phyloP scores from a whole-genome alignment of 108 stramenopile genomes.

The Fragilaria crotonensis region DNA sequence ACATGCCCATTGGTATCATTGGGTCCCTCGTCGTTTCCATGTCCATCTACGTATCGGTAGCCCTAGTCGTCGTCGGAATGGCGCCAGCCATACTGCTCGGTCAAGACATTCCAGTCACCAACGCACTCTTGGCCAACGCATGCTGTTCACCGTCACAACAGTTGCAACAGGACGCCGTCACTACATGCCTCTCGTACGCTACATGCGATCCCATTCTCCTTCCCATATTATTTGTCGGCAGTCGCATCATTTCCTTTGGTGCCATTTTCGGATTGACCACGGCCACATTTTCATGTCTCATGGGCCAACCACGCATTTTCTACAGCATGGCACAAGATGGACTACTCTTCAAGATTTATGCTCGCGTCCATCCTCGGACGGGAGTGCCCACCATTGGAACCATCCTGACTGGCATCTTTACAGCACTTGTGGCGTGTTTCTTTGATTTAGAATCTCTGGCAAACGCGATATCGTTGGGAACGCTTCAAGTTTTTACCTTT shows the following conservation, averaged over 20 bases:
- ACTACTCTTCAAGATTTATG: slow-evolving; percentile 46
- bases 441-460: slow-evolving; percentile 48
- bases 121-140: slow-evolving; percentile 43
- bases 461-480: slow-evolving; percentile 44
- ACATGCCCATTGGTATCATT: slow-evolving; percentile 61
- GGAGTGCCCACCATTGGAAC: slow-evolving; percentile 45
- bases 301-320: slow-evolving; percentile 60
- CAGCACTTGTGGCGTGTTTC: slow-evolving; percentile 38
- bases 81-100: slow-evolving; percentile 33
- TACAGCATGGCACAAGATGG: slow-evolving; percentile 58
- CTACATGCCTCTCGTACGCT: slow-evolving; percentile 26
- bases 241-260: slow-evolving; percentile 36
- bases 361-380: slow-evolving; percentile 24
- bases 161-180: slow-evolving; percentile 2
- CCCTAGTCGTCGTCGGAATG: slow-evolving; percentile 41
- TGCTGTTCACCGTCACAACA: slow-evolving; percentile 35
- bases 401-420: slow-evolving; percentile 39
- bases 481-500: slow-evolving; percentile 50
- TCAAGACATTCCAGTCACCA: slow-evolving; percentile 36
- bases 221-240: slow-evolving; percentile 22
- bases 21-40: slow-evolving; percentile 32
- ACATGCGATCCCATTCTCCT: slow-evolving; percentile 22
- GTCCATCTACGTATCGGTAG: slow-evolving; percentile 31
- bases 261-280: slow-evolving; percentile 53
- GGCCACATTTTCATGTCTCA: slow-evolving; percentile 49